phyloP scores from a whole-genome alignment of 495 filamentous ascomycete species.

The Tuber melanosporum region DNA sequence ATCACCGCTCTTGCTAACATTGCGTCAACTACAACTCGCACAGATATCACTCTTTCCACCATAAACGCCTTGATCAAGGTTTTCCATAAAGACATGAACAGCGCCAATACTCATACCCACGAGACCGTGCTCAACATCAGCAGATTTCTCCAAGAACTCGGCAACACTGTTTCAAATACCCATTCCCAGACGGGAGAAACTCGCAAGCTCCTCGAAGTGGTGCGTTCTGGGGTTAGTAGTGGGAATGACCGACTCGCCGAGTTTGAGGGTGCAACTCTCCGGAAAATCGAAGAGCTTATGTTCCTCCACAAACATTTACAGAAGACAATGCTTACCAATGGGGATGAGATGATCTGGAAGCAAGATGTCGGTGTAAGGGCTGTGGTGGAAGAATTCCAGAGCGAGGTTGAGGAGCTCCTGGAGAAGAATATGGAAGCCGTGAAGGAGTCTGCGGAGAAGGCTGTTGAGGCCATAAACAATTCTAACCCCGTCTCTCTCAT shows the following conservation, averaged over 20 bases:
- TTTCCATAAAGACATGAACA: conserved; percentile 39
- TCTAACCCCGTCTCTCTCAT: conserved; percentile 50
- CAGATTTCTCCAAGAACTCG: conserved; percentile 41
- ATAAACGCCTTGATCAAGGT: conserved; percentile 41
- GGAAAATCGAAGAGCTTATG: conserved; percentile 61
- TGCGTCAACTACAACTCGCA: conserved; percentile 40
- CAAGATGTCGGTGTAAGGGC: conserved; percentile 59
- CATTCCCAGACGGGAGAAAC: conserved; percentile 38
- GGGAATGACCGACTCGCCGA: conserved; percentile 39
- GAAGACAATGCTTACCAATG: conserved; percentile 30
- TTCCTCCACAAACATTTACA: conserved; percentile 61
- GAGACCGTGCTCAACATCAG: conserved; percentile 34
- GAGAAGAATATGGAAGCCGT: conserved; percentile 53
- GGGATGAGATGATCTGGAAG: conserved; percentile 39
- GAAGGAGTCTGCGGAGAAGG: conserved; percentile 52
- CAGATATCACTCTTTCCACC: conserved; percentile 40
- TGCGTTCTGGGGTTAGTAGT: conserved; percentile 38
- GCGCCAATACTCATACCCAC: conserved; percentile 36
- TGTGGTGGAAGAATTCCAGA: conserved; percentile 76
- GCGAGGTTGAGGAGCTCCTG: conserved; percentile 78
- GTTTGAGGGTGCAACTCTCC: conserved; percentile 34
- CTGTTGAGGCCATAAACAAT: conserved; percentile 46
- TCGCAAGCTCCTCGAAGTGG: conserved; percentile 42
- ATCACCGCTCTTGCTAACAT: conserved; percentile 42
- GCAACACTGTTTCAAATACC: conserved; percentile 32